phyloP scores from a whole-genome alignment of 1,139 yeast species.

The Torulaspora globosa region DNA sequence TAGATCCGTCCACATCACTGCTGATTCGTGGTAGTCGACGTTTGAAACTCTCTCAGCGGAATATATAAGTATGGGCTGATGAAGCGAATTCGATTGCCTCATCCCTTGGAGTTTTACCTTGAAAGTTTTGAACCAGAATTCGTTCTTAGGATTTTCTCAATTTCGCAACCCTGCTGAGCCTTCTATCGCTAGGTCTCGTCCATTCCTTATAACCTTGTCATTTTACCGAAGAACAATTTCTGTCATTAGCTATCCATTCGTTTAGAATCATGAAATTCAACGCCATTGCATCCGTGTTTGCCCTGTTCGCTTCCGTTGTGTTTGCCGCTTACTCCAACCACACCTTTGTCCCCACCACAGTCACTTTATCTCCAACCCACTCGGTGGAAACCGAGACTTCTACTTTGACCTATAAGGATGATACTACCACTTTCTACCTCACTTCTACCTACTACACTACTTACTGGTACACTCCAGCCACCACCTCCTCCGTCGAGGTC shows the following conservation, averaged over 20 bases:
- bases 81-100: not conserved
- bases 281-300: conserved; percentile 14
- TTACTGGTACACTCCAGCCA: conserved; percentile 20
- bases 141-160: not conserved
- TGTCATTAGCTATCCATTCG: conserved; percentile 4
- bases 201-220: conserved; percentile 23
- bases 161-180: conserved; percentile 22
- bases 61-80: conserved; percentile 1
- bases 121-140: not conserved
- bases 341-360: conserved; percentile 22
- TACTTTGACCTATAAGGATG: conserved; percentile 22
- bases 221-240: not conserved
- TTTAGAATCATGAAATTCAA: conserved; percentile 24
- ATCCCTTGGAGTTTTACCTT: not conserved
- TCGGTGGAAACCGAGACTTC: conserved; percentile 20
- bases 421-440: conserved; percentile 26
- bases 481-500: conserved; percentile 12
- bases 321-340: conserved; percentile 23
- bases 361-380: conserved; percentile 24
- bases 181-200: conserved; percentile 30
- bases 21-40: not conserved
- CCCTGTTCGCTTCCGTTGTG: conserved; percentile 21
- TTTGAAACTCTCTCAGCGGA: not conserved
- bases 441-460: conserved; percentile 28
- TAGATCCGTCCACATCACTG: not conserved